Evolutionary conservation across 192 early-diverging fungal species (phyloP), one percentile per base, ranked within the genome.

Genomic region (Coemansia sp.): DNA sequence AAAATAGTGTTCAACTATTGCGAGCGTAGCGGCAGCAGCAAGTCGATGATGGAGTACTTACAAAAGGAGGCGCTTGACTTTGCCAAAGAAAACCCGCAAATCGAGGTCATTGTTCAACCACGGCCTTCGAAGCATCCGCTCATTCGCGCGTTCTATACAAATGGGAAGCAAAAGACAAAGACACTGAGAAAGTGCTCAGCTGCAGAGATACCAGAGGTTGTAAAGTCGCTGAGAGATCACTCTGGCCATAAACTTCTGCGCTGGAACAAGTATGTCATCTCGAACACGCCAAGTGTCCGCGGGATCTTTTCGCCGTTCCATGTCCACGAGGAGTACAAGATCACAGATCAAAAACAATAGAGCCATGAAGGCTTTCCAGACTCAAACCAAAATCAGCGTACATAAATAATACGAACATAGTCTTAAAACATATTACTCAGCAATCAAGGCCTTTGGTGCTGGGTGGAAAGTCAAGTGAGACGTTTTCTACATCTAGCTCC

Each of bases 381-480:
- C 10, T 42, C 48, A 15, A 36, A 62, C 49, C 34, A 62, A 49
- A 62, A 20, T 36, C 43, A 10, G 41, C 20, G 6, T 61, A 33
- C 5, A 17, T 22, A 36, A 59, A n/a, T n/a, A 10, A 40, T 7
- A 40, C 29, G 29, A 29, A 29, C 29, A 61, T 25, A 42, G n/a
- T 5, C 33, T 6, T 46, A 61, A 17, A 29, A 6, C 42, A n/a
- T 46, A 32, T 32, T 23, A 60, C 22, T 60, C 38, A 32, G 34
- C 15, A 57, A 17, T 34, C 9, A n/a, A 9, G 4, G 7, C 19
- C 34, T 57, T 35, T 36, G 33, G 15, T 36, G 74, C 38, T 14
- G 88, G 89, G 89, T 20, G 95, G 95, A 85, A 92, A 97, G 46
- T 91, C 91, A 13, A 97, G 81, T 32, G 91, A 88, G 0, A 97